Base-by-base conservation (phyloP, 192 early-diverging fungal genomes). In the Gamsiella multidivaricata region DNA sequence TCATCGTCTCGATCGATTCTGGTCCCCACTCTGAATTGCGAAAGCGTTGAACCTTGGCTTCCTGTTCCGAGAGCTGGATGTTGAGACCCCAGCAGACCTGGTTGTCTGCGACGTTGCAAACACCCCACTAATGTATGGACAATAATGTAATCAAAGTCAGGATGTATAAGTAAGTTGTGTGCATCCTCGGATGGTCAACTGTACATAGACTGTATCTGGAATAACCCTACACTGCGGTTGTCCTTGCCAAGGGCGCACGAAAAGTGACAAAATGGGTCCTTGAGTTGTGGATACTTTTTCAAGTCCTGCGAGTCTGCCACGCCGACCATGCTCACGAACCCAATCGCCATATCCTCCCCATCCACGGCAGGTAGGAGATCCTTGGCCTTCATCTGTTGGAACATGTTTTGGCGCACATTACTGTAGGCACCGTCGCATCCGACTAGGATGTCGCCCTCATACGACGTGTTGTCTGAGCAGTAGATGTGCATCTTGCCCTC, bases 341-440 rank as follows among this genome's bases (percentile, higher is more conserved):
- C 43, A 5, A 33, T 49, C 10, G 31, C 31, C 43, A 58, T 18
- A 1, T 54, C 12, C 53, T 56, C 39, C 3, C n/a, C 14, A 17
- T 68, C 65, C 1, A 14, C 6, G 17, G 46, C 45, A 0, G 65
- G 65, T 5, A 68, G 32, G 8, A 58, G 31, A 20, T 46, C 65
- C 15, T 54, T 11, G 7, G 32, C 43, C 5, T 37, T 34, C 32
- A 68, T 14, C 2, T 36, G 37, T 15, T 26, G 36, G 36, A 39
- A 68, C 7, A 68, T 32, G 9, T 18, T 31, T 26, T 79, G 74
- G 0, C 74, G 74, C 14, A 79, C 65, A n/a, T n/a, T n/a, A n/a
- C n/a, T n/a, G n/a, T n/a, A n/a, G n/a, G n/a, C n/a, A n/a, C n/a
- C n/a, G n/a, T 3, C 65, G 60, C 65, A 65, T 22, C 74, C 74